Evolutionary conservation across 2,329 filamentous ascomycete species (phyloP), one percentile per base, ranked within the genome.

Genomic region (Arthrinium puccinioides): DNA sequence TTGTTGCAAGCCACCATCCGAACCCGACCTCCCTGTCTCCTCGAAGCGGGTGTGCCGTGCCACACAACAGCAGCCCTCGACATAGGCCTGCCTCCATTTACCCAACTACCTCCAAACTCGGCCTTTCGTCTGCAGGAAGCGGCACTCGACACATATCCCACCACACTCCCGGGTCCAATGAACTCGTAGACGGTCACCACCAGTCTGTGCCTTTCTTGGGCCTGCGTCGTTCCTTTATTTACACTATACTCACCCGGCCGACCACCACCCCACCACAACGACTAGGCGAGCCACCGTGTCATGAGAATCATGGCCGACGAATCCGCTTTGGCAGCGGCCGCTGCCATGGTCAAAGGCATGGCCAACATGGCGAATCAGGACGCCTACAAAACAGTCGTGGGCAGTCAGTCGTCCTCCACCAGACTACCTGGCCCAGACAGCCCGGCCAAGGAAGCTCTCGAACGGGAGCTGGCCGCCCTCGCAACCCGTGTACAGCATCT

Each of bases 401-500:
- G 63, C 41, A 60, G 63, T 36, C 67, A 74, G 47, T 71, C 33
- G 6, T 15, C 35, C 14, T 24, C 35, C 15, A 23, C 90, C 54
- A 74, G 73, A 44, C 73, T 97, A 18, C 89, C 90, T 11, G 92
- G 92, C 41, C 73, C 77, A 40, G 75, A 87, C 41, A 83, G 76
- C 30, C 63, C 77, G 24, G 83, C 83, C 48, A 97, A 97, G 66
- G 72, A 76, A 48, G 74, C 74, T 21, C 76, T 97, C 43, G 88
- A 97, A 64, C 72, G 74, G 42, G 90, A 97, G 64, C 75, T 98
- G 40, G 76, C 82, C 35, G 82, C 85, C 39, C 75, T 97, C 45
- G 76, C 82, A 42, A 67, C 80, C 44, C 75, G 92, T 48, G 79
- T 97, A 49, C 84, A 88, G 46, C 79, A 82, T 47, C 77, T 97